A percentile compares a stretch with the other conserved stretches of the same genome.
These are phyloP conservation scores for Triticum turgidum DNA, from an alignment of 176 grass and related monocot species.

Conservation along the genomic window DNA sequence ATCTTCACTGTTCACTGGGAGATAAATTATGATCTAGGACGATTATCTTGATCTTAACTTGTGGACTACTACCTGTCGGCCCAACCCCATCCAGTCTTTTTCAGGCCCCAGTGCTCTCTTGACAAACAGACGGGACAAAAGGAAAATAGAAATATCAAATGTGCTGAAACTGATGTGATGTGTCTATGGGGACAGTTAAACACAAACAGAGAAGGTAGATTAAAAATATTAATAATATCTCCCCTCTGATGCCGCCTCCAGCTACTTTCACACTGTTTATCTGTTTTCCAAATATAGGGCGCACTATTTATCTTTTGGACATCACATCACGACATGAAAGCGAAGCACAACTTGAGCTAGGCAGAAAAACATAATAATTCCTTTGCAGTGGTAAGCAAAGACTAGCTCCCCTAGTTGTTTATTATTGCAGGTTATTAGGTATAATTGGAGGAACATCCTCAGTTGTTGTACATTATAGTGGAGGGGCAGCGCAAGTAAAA, in stretches of 20 bases:
- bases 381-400: not conserved
- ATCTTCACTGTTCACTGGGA: not conserved
- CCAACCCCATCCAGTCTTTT: not conserved
- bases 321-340: conserved; percentile 35
- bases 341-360: conserved; percentile 20
- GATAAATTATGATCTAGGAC: not conserved
- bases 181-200: not conserved
- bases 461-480: no score
- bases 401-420: not conserved
- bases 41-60: not conserved
- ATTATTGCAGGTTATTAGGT: conserved; percentile 41
- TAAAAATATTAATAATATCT: not conserved
- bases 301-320: conserved; percentile 32
- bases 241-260: not conserved
- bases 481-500: not conserved
- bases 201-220: not conserved
- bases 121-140: not conserved
- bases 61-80: not conserved
- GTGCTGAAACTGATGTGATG: not conserved
- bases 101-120: not conserved
- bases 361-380: not conserved
- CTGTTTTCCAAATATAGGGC: not conserved
- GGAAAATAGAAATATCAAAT: not conserved
- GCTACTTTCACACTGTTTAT: conserved; percentile 6
- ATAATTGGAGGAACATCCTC: not conserved